Conservation (phyloP, 305 asterid species). For the Solanum hybrid region DNA sequence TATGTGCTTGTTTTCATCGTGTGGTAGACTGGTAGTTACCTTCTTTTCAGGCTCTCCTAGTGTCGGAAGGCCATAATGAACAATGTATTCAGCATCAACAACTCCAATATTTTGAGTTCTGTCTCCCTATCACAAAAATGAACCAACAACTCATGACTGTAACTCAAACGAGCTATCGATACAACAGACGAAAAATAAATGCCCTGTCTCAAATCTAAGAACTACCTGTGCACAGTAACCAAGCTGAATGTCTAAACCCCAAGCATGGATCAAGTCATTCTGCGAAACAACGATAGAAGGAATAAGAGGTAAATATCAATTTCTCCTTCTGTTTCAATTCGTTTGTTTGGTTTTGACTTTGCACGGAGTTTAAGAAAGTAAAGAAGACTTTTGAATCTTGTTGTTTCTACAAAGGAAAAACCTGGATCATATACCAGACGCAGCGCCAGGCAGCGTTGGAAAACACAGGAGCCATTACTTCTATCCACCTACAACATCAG, state of each 20-base stretch:
- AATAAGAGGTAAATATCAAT: background rate
- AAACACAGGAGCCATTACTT: conserved; percentile 92
- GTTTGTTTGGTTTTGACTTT: background rate
- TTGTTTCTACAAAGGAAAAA: conserved; percentile 11
- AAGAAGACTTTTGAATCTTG: background rate
- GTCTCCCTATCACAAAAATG: conserved; percentile 42
- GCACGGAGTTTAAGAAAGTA: background rate
- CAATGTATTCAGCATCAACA: conserved; percentile 70
- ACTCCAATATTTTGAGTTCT: conserved; percentile 65
- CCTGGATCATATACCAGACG: conserved; percentile 90
- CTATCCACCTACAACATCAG: conserved; percentile 57
- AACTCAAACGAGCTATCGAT: background rate
- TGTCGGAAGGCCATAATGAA: conserved; percentile 79
- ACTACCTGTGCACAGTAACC: conserved; percentile 79
- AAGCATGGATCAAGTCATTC: conserved; percentile 89
- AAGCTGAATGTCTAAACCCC: conserved; percentile 80
- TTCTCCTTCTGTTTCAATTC: background rate
- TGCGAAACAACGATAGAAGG: conserved; percentile 12
- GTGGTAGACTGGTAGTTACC: conserved; percentile 21
- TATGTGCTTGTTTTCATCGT: background rate
- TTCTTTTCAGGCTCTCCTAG: conserved; percentile 56
- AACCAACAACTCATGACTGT: background rate
- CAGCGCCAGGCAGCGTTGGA: conserved; percentile 79
- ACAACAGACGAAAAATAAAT: background rate
- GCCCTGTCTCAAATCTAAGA: background rate